Conservation (phyloP, 2,329 filamentous ascomycete species). For the Metarhizium brunneum region DNA sequence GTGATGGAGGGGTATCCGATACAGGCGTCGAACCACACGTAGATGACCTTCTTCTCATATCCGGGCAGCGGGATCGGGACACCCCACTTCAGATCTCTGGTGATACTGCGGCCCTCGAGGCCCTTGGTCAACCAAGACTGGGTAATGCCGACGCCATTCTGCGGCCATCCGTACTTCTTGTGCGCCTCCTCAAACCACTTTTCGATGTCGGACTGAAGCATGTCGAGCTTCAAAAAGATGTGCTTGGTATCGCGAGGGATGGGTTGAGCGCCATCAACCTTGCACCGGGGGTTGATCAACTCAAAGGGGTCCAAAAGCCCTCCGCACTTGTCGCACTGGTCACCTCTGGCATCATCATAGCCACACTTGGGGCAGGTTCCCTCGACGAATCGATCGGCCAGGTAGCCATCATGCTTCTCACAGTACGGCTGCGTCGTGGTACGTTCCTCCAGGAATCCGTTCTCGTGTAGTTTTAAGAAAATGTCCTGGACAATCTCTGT, state of each 20-base stretch:
- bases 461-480: conserved; percentile 78
- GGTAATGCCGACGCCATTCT: conserved; percentile 68
- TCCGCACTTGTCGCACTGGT: conserved; percentile 70
- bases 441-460: conserved; percentile 79
- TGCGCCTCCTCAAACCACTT: conserved; percentile 69
- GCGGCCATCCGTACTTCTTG: conserved; percentile 65
- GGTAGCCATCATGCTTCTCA: conserved; percentile 63
- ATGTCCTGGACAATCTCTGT: conserved; percentile 90
- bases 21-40: conserved; percentile 89
- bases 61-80: conserved; percentile 43
- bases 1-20: conserved; percentile 96
- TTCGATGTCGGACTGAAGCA: conserved; percentile 67
- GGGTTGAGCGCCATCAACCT: conserved; percentile 77
- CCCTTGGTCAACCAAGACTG: conserved; percentile 77
- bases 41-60: conserved; percentile 64
- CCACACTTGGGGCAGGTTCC: conserved; percentile 67
- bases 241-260: conserved; percentile 79
- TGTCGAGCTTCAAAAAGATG: conserved; percentile 79
- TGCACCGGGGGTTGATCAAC: conserved; percentile 80
- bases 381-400: conserved; percentile 82
- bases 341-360: conserved; percentile 61
- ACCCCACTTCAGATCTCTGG: conserved; percentile 88
- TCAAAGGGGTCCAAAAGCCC: conserved; percentile 63
- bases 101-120: conserved; percentile 79
- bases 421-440: conserved; percentile 88